Percentiles rank a stretch among this genome's conserved stretches.
Evolutionary conservation across 1,139 yeast species (phyloP).

Genomic region (Pichia sp.): DNA sequence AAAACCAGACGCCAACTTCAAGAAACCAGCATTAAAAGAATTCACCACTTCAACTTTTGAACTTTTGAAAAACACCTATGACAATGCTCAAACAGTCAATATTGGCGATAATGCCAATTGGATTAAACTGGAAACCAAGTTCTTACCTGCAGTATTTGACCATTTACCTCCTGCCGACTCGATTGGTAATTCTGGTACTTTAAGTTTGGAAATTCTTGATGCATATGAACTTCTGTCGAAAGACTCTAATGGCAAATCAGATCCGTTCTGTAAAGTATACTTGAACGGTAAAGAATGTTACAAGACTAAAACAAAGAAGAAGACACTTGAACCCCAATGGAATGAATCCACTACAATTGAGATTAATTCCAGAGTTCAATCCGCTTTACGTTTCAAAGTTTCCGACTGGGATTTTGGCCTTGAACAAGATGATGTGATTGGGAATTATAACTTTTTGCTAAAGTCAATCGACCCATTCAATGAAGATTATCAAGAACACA

Average conservation of each 20-base stretch:
- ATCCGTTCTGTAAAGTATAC: slow-evolving; percentile 71
- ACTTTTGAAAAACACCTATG: slow-evolving; percentile 57
- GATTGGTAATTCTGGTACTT: slow-evolving; percentile 65
- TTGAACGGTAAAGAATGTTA: slow-evolving; percentile 56
- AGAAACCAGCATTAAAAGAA: slow-evolving; percentile 55
- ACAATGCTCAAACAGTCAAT: slow-evolving; percentile 47
- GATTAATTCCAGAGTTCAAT: slow-evolving; percentile 53
- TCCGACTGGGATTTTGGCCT: slow-evolving; percentile 93
- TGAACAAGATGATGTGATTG: slow-evolving; percentile 73
- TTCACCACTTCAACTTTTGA: slow-evolving; percentile 59
- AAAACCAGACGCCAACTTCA: slow-evolving; percentile 42
- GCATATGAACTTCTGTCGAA: slow-evolving; percentile 75
- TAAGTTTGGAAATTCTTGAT: slow-evolving; percentile 52
- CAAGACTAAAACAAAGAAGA: slow-evolving; percentile 76
- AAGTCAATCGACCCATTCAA: slow-evolving; percentile 48
- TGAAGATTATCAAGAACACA: slow-evolving; percentile 41
- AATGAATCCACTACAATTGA: slow-evolving; percentile 43
- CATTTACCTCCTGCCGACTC: slow-evolving; percentile 69
- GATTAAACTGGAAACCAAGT: slow-evolving; percentile 57
- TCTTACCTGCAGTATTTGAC: slow-evolving; percentile 64
- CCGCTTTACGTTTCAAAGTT: slow-evolving; percentile 49
- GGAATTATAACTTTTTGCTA: slow-evolving; percentile 54
- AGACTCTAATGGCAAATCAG: slow-evolving; percentile 87
- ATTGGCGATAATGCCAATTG: slow-evolving; percentile 36
- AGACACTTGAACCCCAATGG: slow-evolving; percentile 84